Evolutionary conservation across 2,329 filamentous ascomycete species (phyloP).

Genomic region (Penicillium italicum): DNA sequence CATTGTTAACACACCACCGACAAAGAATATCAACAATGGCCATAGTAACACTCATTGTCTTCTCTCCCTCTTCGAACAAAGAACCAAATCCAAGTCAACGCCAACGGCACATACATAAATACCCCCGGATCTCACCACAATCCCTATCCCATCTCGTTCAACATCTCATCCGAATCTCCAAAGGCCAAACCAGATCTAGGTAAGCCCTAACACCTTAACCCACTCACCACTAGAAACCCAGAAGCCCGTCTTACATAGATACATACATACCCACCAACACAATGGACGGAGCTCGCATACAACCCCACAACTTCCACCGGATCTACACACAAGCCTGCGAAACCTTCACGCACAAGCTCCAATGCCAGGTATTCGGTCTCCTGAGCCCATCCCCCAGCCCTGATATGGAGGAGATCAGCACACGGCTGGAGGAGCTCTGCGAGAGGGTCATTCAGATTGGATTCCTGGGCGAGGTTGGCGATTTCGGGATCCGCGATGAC

Average conservation of each 20-base stretch:
- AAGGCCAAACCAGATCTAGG: background rate
- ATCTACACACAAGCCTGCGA: slow-evolving; percentile 1
- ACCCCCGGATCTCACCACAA: background rate
- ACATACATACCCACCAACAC: background rate
- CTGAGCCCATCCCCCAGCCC: background rate
- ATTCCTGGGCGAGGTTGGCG: background rate
- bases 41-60: background rate
- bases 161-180: background rate
- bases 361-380: background rate
- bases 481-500: background rate
- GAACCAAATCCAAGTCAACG: background rate
- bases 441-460: background rate
- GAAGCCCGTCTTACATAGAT: background rate
- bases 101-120: background rate
- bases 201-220: background rate
- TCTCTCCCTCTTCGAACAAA: background rate
- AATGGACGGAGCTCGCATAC: background rate
- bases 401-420: background rate
- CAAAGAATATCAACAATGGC: background rate
- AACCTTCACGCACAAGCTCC: slow-evolving; percentile 1
- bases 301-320: background rate
- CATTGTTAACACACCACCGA: background rate
- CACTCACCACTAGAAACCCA: background rate
- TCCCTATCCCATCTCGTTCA: background rate
- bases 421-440: background rate